Evolutionary conservation across 176 grass and related monocot species (phyloP).

Genomic region (Elymus sibiricus): DNA sequence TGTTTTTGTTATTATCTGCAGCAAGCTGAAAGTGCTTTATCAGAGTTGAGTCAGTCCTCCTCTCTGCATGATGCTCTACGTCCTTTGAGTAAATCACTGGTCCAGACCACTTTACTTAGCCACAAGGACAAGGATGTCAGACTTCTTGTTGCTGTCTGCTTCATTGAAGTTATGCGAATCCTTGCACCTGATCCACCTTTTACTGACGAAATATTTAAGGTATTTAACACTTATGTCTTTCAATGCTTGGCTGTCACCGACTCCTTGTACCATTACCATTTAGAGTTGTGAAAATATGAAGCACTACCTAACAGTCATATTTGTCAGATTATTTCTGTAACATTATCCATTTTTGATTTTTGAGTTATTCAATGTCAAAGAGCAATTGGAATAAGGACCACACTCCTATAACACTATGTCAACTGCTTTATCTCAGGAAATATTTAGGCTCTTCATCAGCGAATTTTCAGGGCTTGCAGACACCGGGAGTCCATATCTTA

Average conservation of each 20-base stretch:
- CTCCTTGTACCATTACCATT: constrained; percentile 4
- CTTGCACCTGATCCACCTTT: constrained; percentile 92
- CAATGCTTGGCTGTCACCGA: neutral
- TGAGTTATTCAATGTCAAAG: constrained; percentile 19
- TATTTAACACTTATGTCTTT: constrained; percentile 27
- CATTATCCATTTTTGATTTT: neutral
- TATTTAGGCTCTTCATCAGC: constrained; percentile 85
- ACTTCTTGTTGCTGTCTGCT: constrained; percentile 80
- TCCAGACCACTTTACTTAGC: constrained; percentile 64
- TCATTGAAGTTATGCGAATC: constrained; percentile 87
- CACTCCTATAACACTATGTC: constrained; percentile 13
- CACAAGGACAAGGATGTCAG: constrained; percentile 96
- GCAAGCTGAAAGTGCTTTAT: constrained; percentile 83
- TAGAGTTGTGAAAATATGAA: neutral
- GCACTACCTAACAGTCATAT: constrained; percentile 8
- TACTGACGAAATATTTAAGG: constrained; percentile 85
- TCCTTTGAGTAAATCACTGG: constrained; percentile 66
- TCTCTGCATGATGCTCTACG: constrained; percentile 57
- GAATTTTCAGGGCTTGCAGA: constrained; percentile 82
- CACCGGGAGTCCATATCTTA: constrained; percentile 75
- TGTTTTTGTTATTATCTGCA: constrained; percentile 44
- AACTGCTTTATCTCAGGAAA: constrained; percentile 59
- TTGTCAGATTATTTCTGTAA: constrained; percentile 7
- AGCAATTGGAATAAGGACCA: neutral
- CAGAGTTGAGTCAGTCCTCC: constrained; percentile 74